phyloP scores from a whole-genome alignment of 1,284 basidiomycete species.

The Cryptococcus sp. region DNA sequence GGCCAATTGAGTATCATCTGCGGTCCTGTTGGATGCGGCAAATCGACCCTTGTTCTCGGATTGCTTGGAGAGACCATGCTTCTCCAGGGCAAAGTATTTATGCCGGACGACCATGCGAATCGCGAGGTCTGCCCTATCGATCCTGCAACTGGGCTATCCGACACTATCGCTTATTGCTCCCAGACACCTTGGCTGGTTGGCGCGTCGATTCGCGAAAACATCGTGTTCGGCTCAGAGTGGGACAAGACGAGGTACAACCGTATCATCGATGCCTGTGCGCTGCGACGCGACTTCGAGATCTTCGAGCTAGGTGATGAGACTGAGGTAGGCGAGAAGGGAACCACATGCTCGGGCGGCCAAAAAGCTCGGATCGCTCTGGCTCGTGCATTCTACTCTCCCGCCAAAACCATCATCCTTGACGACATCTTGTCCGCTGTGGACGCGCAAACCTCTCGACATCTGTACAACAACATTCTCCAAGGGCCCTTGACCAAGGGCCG shows the following conservation, averaged over 20 bases:
- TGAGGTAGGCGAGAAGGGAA: slow-evolving; percentile 62
- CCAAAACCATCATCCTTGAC: slow-evolving; percentile 51
- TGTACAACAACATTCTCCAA: slow-evolving; percentile 44
- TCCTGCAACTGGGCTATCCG: slow-evolving; percentile 54
- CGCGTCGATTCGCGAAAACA: slow-evolving; percentile 60
- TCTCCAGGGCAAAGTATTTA: slow-evolving; percentile 57
- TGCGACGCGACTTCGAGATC: slow-evolving; percentile 58
- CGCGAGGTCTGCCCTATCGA: slow-evolving; percentile 54
- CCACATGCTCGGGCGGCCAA: slow-evolving; percentile 55
- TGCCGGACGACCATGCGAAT: slow-evolving; percentile 56
- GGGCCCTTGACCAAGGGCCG: slow-evolving; percentile 52
- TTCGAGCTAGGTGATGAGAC: slow-evolving; percentile 61
- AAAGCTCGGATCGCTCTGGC: slow-evolving; percentile 53
- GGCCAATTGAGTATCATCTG: slow-evolving; percentile 53
- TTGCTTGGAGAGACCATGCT: slow-evolving; percentile 58
- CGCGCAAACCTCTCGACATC: slow-evolving; percentile 55
- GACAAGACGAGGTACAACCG: slow-evolving; percentile 55
- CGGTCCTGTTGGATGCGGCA: slow-evolving; percentile 60
- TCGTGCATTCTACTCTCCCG: slow-evolving; percentile 50
- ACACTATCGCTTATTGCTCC: slow-evolving; percentile 60
- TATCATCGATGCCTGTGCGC: slow-evolving; percentile 58
- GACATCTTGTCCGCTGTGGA: slow-evolving; percentile 54
- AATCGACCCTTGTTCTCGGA: slow-evolving; percentile 71
- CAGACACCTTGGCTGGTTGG: slow-evolving; percentile 61
- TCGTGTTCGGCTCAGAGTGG: slow-evolving; percentile 57